phyloP scores from a whole-genome alignment of 2,329 filamentous ascomycete genomes.

The Pezicula neosporulosa region DNA sequence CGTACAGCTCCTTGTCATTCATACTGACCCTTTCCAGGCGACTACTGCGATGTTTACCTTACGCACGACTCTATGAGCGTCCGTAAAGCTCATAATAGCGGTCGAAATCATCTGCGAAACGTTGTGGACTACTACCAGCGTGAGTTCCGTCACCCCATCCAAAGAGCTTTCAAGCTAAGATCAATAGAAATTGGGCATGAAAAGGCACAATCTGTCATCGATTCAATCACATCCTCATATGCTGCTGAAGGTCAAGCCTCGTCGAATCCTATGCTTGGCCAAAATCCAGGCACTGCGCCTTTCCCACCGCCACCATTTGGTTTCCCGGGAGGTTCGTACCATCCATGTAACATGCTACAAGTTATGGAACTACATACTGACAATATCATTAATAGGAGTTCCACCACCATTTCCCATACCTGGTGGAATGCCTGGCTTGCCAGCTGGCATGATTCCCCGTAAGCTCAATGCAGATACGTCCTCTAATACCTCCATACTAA shows the following conservation, averaged over 20 bases:
- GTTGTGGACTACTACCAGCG: conserved; percentile 98
- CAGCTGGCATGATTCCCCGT: conserved; percentile 49
- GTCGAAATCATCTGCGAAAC: conserved; percentile 94
- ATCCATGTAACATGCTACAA: conserved; percentile 20
- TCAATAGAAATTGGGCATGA: conserved; percentile 88
- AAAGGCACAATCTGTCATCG: conserved; percentile 97
- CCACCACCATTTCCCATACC: conserved; percentile 56
- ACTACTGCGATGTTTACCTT: conserved; percentile 99
- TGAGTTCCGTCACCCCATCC: conserved; percentile 34
- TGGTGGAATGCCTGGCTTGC: conserved; percentile 43
- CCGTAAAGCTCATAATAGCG: conserved; percentile 96
- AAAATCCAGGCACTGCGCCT: conserved; percentile 52
- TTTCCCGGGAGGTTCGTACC: conserved; percentile 53
- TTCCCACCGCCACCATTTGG: conserved; percentile 52
- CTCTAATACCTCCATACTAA: neutral
- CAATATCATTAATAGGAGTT: conserved; percentile 24
- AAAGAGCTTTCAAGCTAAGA: neutral
- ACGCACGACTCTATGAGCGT: conserved; percentile 99
- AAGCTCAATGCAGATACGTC: conserved; percentile 20
- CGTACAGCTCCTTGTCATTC: conserved; percentile 3
- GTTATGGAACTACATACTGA: neutral
- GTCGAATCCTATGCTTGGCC: conserved; percentile 78
- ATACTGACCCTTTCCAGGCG: conserved; percentile 47
- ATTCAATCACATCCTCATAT: conserved; percentile 95
- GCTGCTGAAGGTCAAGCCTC: conserved; percentile 87